Base-by-base conservation (phyloP, 257 asterid genomes). In the Jacaranda mimosifolia region DNA sequence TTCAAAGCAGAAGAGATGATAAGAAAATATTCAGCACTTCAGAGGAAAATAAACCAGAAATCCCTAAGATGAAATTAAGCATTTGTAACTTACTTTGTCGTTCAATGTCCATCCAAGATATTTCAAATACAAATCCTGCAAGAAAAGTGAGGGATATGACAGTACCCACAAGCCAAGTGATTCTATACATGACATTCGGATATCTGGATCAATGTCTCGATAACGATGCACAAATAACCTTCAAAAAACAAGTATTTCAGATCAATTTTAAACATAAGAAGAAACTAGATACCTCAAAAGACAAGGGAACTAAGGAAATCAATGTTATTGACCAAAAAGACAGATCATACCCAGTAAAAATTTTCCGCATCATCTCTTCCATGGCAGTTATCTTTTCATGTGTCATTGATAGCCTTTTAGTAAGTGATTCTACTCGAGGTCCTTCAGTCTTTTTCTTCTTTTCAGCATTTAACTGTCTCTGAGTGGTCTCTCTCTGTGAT, bases 61-160 rank as follows among this genome's bases (percentile, higher is more conserved):
- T 21, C 18, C 73, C 26, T 21, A 35, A 32, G 0, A 68, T 64
- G 39, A 14, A 53, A 66, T 26, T 46, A 45, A 65, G 15, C 62
- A 79, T 52, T 43, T 74, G 55, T 11, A 74, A 79, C 90, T 81
- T 85, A 91, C 99, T 93, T 96, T 96, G 88, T 96, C 99, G 66
- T 96, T 96, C 89, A 96, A 83, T 63, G 99, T 96, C 99, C 99
- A 96, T 64, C 99, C 99, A 63, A 96, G 98, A 83, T 96, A 96
- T 83, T 96, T 96, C 87, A 96, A 87, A 83, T 96, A 93, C 81
- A 89, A 83, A 86, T 96, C 99, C 92, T 93, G 98, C 90, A 96
- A 89, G 89, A 96, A 96, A 82, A 96, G 86, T 32, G 96, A 89
- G 55, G 97, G 99, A 83, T 96, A 96, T 66, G 93, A 91, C 86